These are phyloP conservation scores for Pichia sp. DNA, from an alignment of 1,139 yeast species.

Conservation along the genomic window DNA sequence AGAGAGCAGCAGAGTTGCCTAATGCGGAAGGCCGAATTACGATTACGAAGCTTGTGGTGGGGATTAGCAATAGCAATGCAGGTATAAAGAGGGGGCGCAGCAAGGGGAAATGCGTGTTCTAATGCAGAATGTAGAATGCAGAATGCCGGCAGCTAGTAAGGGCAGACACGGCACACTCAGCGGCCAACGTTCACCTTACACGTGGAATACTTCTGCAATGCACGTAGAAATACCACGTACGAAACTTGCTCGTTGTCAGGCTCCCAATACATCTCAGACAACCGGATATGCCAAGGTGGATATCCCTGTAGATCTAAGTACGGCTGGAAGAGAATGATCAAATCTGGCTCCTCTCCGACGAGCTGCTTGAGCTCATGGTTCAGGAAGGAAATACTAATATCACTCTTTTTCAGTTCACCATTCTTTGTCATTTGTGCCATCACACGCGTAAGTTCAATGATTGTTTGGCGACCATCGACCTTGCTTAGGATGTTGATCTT, in stretches of 20 bases:
- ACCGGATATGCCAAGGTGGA: conserved; percentile 97
- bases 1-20: too few species aligned
- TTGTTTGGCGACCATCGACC: conserved; percentile 84
- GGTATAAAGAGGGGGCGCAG: too few species aligned
- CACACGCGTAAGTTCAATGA: conserved; percentile 81
- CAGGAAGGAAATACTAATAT: conserved; percentile 66
- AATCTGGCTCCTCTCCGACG: conserved; percentile 88
- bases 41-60: too few species aligned
- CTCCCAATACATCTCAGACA: conserved; percentile 88
- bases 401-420: conserved; percentile 55
- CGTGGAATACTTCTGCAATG: conserved; percentile 68
- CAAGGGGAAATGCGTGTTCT: too few species aligned
- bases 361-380: conserved; percentile 69
- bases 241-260: conserved; percentile 73
- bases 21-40: too few species aligned
- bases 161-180: too few species aligned
- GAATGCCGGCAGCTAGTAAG: too few species aligned
- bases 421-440: conserved; percentile 69
- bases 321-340: conserved; percentile 81
- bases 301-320: conserved; percentile 81
- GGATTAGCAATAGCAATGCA: too few species aligned
- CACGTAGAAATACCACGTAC: conserved; percentile 81
- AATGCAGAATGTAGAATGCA: too few species aligned
- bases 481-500: conserved; percentile 61
- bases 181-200: conserved; percentile 82